Base-by-base conservation (phyloP, 768 basidiomycete species). In the Phaffia tasmanica region DNA sequence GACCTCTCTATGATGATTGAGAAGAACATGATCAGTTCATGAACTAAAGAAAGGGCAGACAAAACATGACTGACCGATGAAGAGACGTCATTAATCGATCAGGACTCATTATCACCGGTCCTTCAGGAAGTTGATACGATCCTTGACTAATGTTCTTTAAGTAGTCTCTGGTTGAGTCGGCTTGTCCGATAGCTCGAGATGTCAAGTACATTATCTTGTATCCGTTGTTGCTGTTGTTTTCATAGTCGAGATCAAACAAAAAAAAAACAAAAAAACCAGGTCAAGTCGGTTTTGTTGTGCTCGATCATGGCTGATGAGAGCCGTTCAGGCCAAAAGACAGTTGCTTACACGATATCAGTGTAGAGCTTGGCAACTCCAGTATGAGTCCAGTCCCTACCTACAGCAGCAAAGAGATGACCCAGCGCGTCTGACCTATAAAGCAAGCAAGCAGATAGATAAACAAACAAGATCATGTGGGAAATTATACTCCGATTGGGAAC, bases 201-300 rank as follows among this genome's bases (percentile, higher is more conserved):
- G 94, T 98, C 18, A 98, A 83, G 75, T 98, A 98, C 84, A 98
- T 86, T 74, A 98, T 87, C 79, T 89, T 93, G 81, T 97, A 98
- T 48, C 94, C 95, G 74, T 99, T 98, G 62, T 88, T 84, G 56
- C 81, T 81, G 50, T 21, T 5, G 3, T 23, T 5, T 29, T 54
- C 15, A n/a, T n/a, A n/a, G n/a, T n/a, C n/a, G n/a, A n/a, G n/a
- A n/a, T n/a, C n/a, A 16, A 54, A 9, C 53, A 23, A 54, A 29
- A 30, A 29, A 63, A 49, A 32, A 63, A n/a, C 21, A 3, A 29
- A 27, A 25, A n/a, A 53, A 48, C 53, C 21, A n/a, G 15, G 49
- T 16, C 8, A n/a, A n/a, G 9, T 9, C 19, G n/a, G 25, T 25
- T 30, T 15, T 25, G 15, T n/a, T 5, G 46, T 42, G 35, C 35